phyloP scores from a whole-genome alignment of 108 stramenopile species.

The Nitzschia sp. region DNA sequence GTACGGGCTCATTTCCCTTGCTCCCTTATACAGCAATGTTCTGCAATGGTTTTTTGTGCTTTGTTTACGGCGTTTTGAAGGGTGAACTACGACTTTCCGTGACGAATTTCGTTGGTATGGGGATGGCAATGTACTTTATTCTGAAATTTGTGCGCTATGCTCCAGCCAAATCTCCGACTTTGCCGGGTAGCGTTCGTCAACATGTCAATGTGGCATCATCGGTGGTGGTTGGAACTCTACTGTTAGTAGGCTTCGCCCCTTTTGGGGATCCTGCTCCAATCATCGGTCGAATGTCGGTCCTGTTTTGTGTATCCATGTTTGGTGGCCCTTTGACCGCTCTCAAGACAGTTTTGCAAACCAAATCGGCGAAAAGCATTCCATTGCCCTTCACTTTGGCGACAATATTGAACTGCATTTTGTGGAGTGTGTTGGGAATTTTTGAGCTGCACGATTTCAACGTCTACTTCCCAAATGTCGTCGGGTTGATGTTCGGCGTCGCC shows the following conservation, averaged over 20 bases:
- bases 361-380: conserved; percentile 72
- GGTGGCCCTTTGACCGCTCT: conserved; percentile 68
- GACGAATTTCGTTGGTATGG: conserved; percentile 55
- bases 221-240: conserved; percentile 32
- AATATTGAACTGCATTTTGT: conserved; percentile 64
- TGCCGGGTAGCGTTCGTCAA: conserved; percentile 51
- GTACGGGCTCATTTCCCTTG: conserved; percentile 62
- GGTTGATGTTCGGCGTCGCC: conserved; percentile 57
- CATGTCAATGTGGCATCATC: conserved; percentile 25
- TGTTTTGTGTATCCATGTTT: conserved; percentile 68
- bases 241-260: conserved; percentile 18
- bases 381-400: conserved; percentile 82
- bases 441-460: conserved; percentile 76
- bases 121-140: conserved; percentile 59
- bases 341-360: conserved; percentile 59
- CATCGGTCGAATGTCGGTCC: conserved; percentile 45
- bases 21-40: conserved; percentile 78
- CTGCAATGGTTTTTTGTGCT: conserved; percentile 41
- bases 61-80: conserved; percentile 55
- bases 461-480: conserved; percentile 73
- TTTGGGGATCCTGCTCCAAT: conserved; percentile 21
- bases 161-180: conserved; percentile 37
- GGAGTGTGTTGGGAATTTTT: conserved; percentile 63
- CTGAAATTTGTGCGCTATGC: conserved; percentile 33
- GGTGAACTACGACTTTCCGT: conserved; percentile 44